These are phyloP conservation scores for Boletus tomentosulus DNA, from an alignment of 768 basidiomycete species.

Conservation along the genomic window DNA sequence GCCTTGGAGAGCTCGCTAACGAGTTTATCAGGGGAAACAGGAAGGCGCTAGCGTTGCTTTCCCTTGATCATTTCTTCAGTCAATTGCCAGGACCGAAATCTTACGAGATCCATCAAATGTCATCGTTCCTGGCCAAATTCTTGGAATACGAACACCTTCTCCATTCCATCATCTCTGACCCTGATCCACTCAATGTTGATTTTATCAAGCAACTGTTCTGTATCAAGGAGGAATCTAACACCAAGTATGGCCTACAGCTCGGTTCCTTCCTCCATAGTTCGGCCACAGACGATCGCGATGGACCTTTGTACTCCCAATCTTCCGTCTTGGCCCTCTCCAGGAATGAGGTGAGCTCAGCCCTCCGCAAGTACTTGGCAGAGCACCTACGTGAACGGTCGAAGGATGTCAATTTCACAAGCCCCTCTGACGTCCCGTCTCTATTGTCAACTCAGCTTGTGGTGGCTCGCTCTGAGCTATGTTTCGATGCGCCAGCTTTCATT, in stretches of 20 bases:
- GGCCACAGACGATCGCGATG: not conserved
- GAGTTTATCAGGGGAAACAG: constrained; percentile 21
- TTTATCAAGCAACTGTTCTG: constrained; percentile 29
- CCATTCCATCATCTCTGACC: not conserved
- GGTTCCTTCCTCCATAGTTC: constrained; percentile 9
- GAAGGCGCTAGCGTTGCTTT: constrained; percentile 5
- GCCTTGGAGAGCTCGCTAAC: constrained; percentile 32
- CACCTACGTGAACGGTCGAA: constrained; percentile 20
- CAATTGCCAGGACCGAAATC: constrained; percentile 15
- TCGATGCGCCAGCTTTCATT: too few species aligned
- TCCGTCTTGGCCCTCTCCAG: constrained; percentile 17
- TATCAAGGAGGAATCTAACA: constrained; percentile 7
- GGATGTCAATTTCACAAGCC: too few species aligned
- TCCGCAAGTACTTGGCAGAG: constrained; percentile 23
- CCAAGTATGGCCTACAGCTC: constrained; percentile 5
- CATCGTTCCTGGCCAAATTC: constrained; percentile 4
- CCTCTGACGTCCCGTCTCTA: too few species aligned
- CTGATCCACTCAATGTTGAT: constrained; percentile 3
- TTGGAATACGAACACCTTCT: constrained; percentile 7
- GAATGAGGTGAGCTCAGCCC: constrained; percentile 15
- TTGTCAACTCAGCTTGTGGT: too few species aligned
- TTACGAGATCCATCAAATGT: constrained; percentile 17
- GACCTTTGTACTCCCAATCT: not conserved
- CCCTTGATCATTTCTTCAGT: constrained; percentile 7
- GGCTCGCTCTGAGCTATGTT: too few species aligned